Conservation (phyloP, 2,329 filamentous ascomycete genomes). For the Cryphonectria japonica region DNA sequence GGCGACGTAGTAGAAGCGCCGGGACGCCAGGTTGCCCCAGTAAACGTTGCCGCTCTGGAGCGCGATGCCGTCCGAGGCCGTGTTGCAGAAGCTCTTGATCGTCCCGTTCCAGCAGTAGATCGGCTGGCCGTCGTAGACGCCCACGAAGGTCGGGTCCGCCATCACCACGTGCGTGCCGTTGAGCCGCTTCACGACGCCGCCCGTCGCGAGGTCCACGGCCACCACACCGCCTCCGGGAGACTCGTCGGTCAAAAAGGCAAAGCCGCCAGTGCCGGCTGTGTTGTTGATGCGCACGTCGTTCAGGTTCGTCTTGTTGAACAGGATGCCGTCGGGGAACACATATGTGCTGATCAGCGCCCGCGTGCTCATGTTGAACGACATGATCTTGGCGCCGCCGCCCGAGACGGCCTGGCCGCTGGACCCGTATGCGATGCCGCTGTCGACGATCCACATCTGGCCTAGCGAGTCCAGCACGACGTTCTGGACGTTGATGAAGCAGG, state of each 20-base stretch:
- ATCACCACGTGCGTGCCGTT: constrained; percentile 43
- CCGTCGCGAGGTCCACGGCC: constrained; percentile 44
- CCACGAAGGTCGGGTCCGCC: constrained; percentile 45
- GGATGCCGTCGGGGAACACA: constrained; percentile 41
- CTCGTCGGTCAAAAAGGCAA: constrained; percentile 47
- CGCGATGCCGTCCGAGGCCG: constrained; percentile 43
- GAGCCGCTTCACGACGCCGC: constrained; percentile 40
- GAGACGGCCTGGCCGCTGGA: constrained; percentile 34
- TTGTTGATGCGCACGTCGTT: constrained; percentile 50
- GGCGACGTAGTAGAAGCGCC: constrained; percentile 45
- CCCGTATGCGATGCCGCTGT: constrained; percentile 44
- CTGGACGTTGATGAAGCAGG: constrained; percentile 50
- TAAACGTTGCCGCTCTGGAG: constrained; percentile 46
- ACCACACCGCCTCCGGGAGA: constrained; percentile 42
- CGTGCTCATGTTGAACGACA: constrained; percentile 43
- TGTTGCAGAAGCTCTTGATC: constrained; percentile 36
- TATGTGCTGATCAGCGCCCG: constrained; percentile 42
- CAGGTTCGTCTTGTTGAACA: constrained; percentile 42
- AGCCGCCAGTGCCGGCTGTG: constrained; percentile 43
- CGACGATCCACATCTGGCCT: constrained; percentile 45
- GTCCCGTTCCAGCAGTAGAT: constrained; percentile 44
- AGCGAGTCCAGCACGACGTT: constrained; percentile 47
- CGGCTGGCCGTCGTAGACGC: constrained; percentile 41
- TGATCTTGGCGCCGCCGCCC: constrained; percentile 46
- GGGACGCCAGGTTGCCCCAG: constrained; percentile 46